Percentiles rank a stretch among this genome's conserved stretches.
phyloP scores from a whole-genome alignment of 176 grass and related monocot genomes.

The Triticum dicoccoides region DNA sequence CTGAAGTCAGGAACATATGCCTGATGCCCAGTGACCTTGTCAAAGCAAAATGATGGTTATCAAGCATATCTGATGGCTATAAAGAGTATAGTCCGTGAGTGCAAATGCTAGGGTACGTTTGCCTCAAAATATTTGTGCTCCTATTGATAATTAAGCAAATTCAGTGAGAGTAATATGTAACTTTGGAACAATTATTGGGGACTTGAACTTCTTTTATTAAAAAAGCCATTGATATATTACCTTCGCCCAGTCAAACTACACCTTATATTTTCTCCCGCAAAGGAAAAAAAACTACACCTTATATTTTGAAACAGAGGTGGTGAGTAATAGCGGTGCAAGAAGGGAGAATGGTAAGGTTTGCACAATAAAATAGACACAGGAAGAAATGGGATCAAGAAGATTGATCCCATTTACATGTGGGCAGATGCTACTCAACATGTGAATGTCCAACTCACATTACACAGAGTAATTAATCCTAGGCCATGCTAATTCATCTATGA shows the following conservation, averaged over 20 bases:
- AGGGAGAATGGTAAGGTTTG: too few species aligned
- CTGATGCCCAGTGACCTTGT: neutral
- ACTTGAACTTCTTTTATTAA: neutral
- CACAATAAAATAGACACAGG: too few species aligned
- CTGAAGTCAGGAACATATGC: neutral
- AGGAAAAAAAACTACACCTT: too few species aligned
- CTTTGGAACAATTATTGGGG: neutral
- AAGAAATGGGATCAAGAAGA: neutral
- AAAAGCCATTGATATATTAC: neutral
- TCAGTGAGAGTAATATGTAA: neutral
- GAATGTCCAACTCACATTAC: slow-evolving; percentile 7
- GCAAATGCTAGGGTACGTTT: neutral
- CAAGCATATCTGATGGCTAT: neutral
- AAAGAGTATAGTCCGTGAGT: neutral
- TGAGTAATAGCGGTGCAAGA: too few species aligned
- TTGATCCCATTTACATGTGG: neutral
- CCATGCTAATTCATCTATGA: neutral
- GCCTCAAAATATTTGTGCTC: neutral
- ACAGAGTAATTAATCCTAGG: neutral
- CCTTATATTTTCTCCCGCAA: too few species aligned
- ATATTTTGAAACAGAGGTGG: too few species aligned
- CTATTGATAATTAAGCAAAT: neutral
- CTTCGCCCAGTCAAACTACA: too few species aligned
- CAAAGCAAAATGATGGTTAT: neutral
- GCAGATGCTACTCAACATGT: slow-evolving; percentile 5